Conservation (phyloP, 352 stramenopile species). For the Achlya hypogyna region DNA sequence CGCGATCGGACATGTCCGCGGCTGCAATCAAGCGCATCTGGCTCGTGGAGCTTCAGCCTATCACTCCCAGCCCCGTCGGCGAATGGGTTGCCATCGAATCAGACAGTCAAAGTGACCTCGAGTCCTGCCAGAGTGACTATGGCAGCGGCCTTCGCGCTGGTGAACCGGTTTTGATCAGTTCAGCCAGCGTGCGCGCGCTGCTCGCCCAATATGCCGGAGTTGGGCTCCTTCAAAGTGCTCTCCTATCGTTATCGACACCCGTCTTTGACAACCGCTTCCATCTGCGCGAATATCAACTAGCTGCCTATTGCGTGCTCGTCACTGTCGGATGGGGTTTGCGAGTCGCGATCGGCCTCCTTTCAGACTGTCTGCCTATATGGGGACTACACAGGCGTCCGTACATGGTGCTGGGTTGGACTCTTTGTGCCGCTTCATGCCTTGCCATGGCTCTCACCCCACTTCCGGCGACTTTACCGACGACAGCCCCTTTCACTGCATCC, state of each 20-base stretch:
- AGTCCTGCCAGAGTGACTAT: background rate
- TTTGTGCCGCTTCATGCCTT: constrained; percentile 26
- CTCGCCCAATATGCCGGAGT: constrained; percentile 44
- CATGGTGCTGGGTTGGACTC: constrained; percentile 14
- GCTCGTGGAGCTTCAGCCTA: no score
- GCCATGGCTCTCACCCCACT: constrained; percentile 36
- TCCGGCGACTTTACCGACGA: constrained; percentile 13
- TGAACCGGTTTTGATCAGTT: background rate
- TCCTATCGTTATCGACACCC: constrained; percentile 19
- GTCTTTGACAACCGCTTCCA: background rate
- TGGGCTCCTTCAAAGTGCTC: constrained; percentile 35
- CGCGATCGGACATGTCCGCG: no score
- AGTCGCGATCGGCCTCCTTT: background rate
- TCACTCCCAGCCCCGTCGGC: background rate
- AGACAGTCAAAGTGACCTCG: background rate
- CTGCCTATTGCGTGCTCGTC: background rate
- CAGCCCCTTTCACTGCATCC: constrained; percentile 28
- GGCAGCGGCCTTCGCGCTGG: background rate
- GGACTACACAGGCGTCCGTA: background rate
- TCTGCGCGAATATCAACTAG: background rate
- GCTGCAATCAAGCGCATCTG: no score
- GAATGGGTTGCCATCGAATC: background rate
- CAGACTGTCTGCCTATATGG: background rate
- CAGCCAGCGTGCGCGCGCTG: constrained; percentile 28
- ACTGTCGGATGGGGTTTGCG: background rate